These are phyloP conservation scores for Neurospora tetrasperma DNA, from an alignment of 495 filamentous ascomycete genomes.

Conservation along the genomic window DNA sequence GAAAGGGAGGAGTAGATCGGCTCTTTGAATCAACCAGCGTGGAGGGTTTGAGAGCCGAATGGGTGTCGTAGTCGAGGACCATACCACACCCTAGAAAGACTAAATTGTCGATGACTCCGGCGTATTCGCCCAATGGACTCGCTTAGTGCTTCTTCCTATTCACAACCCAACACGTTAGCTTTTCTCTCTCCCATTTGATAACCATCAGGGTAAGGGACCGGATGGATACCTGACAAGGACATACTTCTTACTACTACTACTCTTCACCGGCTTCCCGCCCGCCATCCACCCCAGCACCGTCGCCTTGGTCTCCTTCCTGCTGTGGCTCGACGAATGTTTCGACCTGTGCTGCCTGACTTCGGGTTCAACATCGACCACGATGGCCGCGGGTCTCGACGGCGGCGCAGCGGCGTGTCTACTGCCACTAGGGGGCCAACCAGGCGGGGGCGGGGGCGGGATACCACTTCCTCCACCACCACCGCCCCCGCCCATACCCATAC, in stretches of 20 bases:
- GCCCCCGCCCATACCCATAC: neutral
- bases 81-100: too few species aligned
- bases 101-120: neutral
- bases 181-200: neutral
- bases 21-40: neutral
- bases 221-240: slow-evolving; percentile 6
- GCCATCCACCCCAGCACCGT: slow-evolving; percentile 32
- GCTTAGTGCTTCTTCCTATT: neutral
- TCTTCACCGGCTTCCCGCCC: slow-evolving; percentile 21
- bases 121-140: neutral
- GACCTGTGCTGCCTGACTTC: neutral
- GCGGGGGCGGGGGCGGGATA: neutral
- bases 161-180: neutral
- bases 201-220: neutral
- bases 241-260: slow-evolving; percentile 24
- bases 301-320: slow-evolving; percentile 10
- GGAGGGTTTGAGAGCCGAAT: neutral
- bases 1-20: too few species aligned
- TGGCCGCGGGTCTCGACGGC: neutral
- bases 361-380: slow-evolving; percentile 2
- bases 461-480: neutral
- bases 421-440: neutral
- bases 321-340: neutral
- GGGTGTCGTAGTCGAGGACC: too few species aligned
- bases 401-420: neutral